Conservation (phyloP, 1,284 basidiomycete species). For the Boletellus deceptivus region DNA sequence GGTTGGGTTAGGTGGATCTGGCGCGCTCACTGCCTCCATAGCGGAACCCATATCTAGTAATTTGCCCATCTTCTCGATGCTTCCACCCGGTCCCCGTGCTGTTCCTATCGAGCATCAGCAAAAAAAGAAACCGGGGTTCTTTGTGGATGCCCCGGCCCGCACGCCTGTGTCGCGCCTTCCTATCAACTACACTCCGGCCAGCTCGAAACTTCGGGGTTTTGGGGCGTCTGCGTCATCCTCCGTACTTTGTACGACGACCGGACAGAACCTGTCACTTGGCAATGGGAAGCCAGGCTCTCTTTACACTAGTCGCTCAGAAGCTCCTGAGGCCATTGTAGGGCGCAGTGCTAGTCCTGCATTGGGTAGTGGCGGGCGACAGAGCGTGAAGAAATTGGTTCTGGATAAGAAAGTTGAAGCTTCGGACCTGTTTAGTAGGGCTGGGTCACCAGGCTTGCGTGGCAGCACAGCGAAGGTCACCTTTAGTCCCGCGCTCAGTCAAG, state of each 20-base stretch:
- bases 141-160: slow-evolving; percentile 66
- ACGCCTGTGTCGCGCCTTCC: slow-evolving; percentile 59
- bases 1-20: slow-evolving; percentile 43
- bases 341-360: slow-evolving; percentile 69
- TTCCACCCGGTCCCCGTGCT: slow-evolving; percentile 65
- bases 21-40: slow-evolving; percentile 78
- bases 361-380: slow-evolving; percentile 70
- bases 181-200: slow-evolving; percentile 61
- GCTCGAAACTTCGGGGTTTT: slow-evolving; percentile 71
- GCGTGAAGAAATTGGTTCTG: slow-evolving; percentile 93
- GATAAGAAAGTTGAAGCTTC: slow-evolving; percentile 75
- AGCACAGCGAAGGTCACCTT: slow-evolving; percentile 59
- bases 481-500: slow-evolving; percentile 69
- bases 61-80: slow-evolving; percentile 72
- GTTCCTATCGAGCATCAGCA: slow-evolving; percentile 56
- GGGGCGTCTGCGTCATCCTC: slow-evolving; percentile 44
- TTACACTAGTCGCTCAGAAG: slow-evolving; percentile 47
- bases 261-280: slow-evolving; percentile 44
- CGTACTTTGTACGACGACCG: slow-evolving; percentile 25
- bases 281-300: slow-evolving; percentile 53
- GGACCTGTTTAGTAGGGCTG: slow-evolving; percentile 64
- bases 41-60: slow-evolving; percentile 89
- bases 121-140: slow-evolving; percentile 73
- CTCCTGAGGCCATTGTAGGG: slow-evolving; percentile 53
- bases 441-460: slow-evolving; percentile 40